Base-by-base conservation (phyloP, 176 grass and related monocot species). In the Echinochloa phyllopogon region DNA sequence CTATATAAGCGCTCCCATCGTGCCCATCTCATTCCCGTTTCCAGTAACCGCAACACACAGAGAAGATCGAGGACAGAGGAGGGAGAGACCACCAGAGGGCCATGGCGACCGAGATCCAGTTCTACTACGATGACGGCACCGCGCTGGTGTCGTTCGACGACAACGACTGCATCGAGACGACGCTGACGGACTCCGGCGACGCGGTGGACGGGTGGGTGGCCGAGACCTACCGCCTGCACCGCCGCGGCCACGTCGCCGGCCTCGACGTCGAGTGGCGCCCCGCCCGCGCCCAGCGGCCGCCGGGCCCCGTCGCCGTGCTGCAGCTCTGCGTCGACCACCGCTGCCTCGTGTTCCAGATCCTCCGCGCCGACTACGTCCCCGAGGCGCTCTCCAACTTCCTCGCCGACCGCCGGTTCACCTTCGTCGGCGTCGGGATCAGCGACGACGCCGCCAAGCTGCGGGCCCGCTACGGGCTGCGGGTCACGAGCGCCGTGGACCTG, bases 301-400 rank as follows among this genome's bases (percentile, higher is more conserved):
- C 38, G 12, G 51, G 48, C 65, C 65, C 75, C 58, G 51, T 93
- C 57, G 87, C 80, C 44, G 40, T 93, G 69, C 75, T 93, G 59
- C 91, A 93, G 85, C 17, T 93, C 74, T 93, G 84, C 79, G 76
- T 90, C 63, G 84, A 41, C 62, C 84, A 65, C 44, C 84, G 80
- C 66, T 84, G 87, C 80, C 76, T 92, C 75, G 48, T 92, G 39
- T 92, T 92, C 85, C 87, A 93, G 85, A 83, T 92, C 87, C 33
- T 81, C 74, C 86, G 0, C 38, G 61, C 84, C 51, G 87, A 92
- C 78, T 76, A 60, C 73, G 8, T 92, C 45, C 87, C 91, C 3
- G 50, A 5, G 40, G 6, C 4, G 5, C 71, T 92, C 20, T 11
- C 2, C 65, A 2, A 29, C 4, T 84, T 90, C 76, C 25, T 92